These are phyloP conservation scores for Schrenkiella parvula DNA, from an alignment of 345 rosid species.

Conservation along the genomic window DNA sequence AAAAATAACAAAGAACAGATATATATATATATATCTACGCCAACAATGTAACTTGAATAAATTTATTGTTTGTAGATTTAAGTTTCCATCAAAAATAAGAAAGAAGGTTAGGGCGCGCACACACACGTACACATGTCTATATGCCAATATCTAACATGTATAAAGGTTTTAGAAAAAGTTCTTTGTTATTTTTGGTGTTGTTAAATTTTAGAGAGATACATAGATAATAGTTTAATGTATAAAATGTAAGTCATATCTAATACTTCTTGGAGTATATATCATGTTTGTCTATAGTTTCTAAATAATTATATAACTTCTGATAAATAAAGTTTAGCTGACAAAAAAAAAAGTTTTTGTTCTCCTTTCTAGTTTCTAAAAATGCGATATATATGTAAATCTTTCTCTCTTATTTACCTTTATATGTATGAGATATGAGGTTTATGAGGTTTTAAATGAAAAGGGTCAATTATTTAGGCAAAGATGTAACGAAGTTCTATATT, in stretches of 20 bases:
- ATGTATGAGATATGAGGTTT: background rate
- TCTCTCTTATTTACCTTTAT: background rate
- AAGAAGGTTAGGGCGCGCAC: background rate
- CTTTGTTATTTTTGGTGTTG: no score
- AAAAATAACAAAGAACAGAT: background rate
- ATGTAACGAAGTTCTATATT: background rate
- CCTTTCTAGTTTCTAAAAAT: background rate
- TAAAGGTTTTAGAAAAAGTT: no score
- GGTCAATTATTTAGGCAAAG: background rate
- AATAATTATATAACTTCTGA: no score
- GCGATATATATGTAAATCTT: background rate
- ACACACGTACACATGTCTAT: background rate
- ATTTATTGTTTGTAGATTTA: background rate
- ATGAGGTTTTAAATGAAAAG: background rate
- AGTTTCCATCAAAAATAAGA: background rate
- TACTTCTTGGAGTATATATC: no score
- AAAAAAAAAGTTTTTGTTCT: background rate
- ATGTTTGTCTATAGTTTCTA: no score
- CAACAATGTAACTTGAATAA: background rate
- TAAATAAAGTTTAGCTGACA: no score
- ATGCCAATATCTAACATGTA: background rate
- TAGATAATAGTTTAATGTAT: no score
- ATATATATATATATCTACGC: background rate
- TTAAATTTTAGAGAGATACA: no score
- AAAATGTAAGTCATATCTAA: no score